Evolutionary conservation across 352 stramenopile species (phyloP), one percentile per base, ranked within the genome.

Genomic region (Pythium rishiriense): DNA sequence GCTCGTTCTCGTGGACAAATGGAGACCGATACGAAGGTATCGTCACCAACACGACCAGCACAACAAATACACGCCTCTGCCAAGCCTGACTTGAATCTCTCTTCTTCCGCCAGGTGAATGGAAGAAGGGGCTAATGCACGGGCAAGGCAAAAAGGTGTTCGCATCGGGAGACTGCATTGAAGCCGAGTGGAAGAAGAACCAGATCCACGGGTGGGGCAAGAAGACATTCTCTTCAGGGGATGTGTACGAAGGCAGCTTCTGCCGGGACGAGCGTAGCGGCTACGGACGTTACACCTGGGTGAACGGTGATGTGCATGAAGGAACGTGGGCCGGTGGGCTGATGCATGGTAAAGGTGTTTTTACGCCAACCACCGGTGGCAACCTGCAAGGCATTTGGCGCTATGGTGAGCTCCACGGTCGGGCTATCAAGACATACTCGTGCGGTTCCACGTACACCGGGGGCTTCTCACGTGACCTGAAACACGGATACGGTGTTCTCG

Each of bases 21-120:
- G 85, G 85, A 9, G 83, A 94, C 55, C 76, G 73, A 53, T 94
- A 92, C 58, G 76, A 91, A 76, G 83, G 85, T 91, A 66, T n/a
- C 26, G 25, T n/a, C n/a, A n/a, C n/a, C n/a, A n/a, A n/a, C n/a
- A n/a, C n/a, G n/a, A n/a, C n/a, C n/a, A n/a, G n/a, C n/a, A n/a
- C n/a, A n/a, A n/a, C n/a, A n/a, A n/a, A n/a, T n/a, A n/a, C n/a
- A n/a, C n/a, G n/a, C n/a, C n/a, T n/a, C n/a, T n/a, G n/a, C n/a
- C n/a, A n/a, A n/a, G n/a, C n/a, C n/a, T n/a, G n/a, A n/a, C n/a
- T n/a, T 37, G 25, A 28, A 9, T 50, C 11, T 47, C 37, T 5
- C 4, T 42, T 42, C 49, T 33, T 21, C 52, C 19, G 22, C 14
- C 57, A 91, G 85, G 85, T 47, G 76, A 79, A 48, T 94, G 85